phyloP scores from a whole-genome alignment of 495 filamentous ascomycete genomes.

The Trichoderma reesei region DNA sequence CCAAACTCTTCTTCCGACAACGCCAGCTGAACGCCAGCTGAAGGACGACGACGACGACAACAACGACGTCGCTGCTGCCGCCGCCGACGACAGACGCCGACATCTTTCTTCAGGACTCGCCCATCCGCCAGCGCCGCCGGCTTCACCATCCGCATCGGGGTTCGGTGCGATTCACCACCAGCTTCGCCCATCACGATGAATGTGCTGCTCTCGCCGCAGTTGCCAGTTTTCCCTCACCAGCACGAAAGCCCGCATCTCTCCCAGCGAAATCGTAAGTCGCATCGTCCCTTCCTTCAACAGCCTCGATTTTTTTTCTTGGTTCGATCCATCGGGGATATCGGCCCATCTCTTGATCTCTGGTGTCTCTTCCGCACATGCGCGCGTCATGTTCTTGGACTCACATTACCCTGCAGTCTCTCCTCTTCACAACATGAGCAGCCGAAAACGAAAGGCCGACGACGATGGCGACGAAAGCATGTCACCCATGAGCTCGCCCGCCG shows the following conservation, averaged over 20 bases:
- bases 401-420: conserved; percentile 39
- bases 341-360: neutral
- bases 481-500: conserved; percentile 67
- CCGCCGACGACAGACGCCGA: neutral
- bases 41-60: neutral
- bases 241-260: conserved; percentile 62
- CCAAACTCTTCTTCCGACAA: neutral
- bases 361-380: neutral
- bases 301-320: conserved; percentile 7
- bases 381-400: conserved; percentile 7
- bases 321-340: neutral
- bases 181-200: conserved; percentile 32
- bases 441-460: conserved; percentile 87
- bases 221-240: conserved; percentile 67
- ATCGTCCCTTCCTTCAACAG: conserved; percentile 11
- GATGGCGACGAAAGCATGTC: conserved; percentile 78
- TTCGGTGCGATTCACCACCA: neutral
- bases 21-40: too few relatives aligned
- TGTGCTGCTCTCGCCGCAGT: conserved; percentile 42
- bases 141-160: too few relatives aligned
- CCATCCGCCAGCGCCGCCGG: too few relatives aligned
- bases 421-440: conserved; percentile 40
- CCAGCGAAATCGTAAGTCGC: conserved; percentile 56
- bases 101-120: neutral
- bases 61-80: neutral